These are phyloP conservation scores for Cylindrotheca fusiformis DNA, from an alignment of 108 stramenopile species.

Conservation along the genomic window DNA sequence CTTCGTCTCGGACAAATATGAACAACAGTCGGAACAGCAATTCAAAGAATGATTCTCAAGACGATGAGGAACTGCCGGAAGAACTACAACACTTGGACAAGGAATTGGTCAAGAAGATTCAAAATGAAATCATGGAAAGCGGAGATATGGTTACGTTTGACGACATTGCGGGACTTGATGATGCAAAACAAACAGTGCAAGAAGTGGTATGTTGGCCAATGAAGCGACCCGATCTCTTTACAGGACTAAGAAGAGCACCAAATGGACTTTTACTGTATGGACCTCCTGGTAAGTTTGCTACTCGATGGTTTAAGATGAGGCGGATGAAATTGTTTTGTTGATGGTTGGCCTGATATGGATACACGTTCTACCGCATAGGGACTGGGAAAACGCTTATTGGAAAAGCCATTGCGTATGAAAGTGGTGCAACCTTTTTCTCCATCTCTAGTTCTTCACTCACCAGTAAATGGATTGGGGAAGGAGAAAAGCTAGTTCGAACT, in stretches of 20 bases:
- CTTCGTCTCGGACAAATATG: not conserved
- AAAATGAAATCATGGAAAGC: slow-evolving; percentile 78
- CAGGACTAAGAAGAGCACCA: slow-evolving; percentile 82
- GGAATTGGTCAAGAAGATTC: slow-evolving; percentile 84
- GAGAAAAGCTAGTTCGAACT: slow-evolving; percentile 96
- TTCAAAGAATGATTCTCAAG: slow-evolving; percentile 21
- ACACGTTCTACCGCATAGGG: not conserved
- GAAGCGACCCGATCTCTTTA: slow-evolving; percentile 92
- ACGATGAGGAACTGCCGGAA: slow-evolving; percentile 85
- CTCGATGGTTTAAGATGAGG: too few relatives aligned
- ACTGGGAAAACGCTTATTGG: slow-evolving; percentile 97
- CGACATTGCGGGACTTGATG: slow-evolving; percentile 84
- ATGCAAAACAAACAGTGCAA: slow-evolving; percentile 83
- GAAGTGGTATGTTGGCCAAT: slow-evolving; percentile 94
- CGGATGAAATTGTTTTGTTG: not conserved
- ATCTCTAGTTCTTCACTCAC: slow-evolving; percentile 97
- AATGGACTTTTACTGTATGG: slow-evolving; percentile 87
- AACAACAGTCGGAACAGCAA: not conserved
- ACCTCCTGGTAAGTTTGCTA: slow-evolving; percentile 46
- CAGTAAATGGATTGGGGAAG: slow-evolving; percentile 99
- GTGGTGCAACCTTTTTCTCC: slow-evolving; percentile 96
- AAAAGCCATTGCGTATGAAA: slow-evolving; percentile 97
- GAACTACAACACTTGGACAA: slow-evolving; percentile 80
- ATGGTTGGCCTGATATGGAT: too few relatives aligned
- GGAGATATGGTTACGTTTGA: slow-evolving; percentile 78